Conservation (phyloP, 805 yeast genomes). For the Lipomyces anomalus region DNA sequence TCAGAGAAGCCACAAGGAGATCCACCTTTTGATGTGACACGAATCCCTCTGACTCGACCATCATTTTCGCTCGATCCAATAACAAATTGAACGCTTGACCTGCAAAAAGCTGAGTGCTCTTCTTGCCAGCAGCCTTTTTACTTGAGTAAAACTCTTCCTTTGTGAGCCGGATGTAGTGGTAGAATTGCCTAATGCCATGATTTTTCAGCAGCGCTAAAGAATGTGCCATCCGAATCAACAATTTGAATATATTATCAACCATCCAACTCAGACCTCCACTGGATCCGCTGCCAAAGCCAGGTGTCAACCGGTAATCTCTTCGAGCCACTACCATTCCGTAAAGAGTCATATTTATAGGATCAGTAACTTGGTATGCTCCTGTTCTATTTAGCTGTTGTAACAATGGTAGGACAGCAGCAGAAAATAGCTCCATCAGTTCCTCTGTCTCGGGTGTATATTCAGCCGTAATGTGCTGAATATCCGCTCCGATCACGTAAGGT, state of each 20-base stretch:
- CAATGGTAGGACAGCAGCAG: conserved; percentile 63
- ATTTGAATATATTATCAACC: conserved; percentile 38
- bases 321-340: conserved; percentile 68
- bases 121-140: conserved; percentile 45
- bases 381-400: conserved; percentile 55
- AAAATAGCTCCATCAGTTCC: conserved; percentile 49
- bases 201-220: conserved; percentile 48
- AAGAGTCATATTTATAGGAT: conserved; percentile 63
- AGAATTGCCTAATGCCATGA: conserved; percentile 79
- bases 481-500: conserved; percentile 69
- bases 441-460: conserved; percentile 50
- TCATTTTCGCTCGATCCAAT: conserved; percentile 41
- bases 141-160: conserved; percentile 30
- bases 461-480: conserved; percentile 54
- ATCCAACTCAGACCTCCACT: conserved; percentile 3
- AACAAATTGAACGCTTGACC: conserved; percentile 45
- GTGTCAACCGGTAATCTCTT: conserved; percentile 2
- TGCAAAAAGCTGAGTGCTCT: conserved; percentile 59
- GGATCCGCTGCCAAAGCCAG: neutral
- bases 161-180: conserved; percentile 53
- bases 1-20: conserved; percentile 10
- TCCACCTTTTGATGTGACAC: conserved; percentile 62
- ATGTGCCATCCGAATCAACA: conserved; percentile 66
- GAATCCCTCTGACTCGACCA: conserved; percentile 37
- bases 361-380: conserved; percentile 57